A percentile compares a stretch with the other conserved stretches of the same genome.
Evolutionary conservation across 345 rosid species (phyloP).

Genomic region (Salix caprea): DNA sequence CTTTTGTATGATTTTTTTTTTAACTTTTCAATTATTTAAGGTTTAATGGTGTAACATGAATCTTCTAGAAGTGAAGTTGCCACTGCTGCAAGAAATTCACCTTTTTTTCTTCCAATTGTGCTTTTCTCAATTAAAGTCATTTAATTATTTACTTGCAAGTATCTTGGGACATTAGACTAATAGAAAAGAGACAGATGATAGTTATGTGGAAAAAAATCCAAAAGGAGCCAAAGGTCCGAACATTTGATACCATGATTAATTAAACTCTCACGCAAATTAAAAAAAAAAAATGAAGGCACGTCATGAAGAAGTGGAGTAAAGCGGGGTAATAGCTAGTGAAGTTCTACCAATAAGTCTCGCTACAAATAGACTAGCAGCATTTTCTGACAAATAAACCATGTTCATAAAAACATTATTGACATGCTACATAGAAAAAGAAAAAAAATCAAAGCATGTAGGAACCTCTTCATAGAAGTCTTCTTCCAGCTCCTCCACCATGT

Average conservation of each 20-base stretch:
- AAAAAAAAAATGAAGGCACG: background rate
- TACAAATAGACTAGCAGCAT: background rate
- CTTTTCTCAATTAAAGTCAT: background rate
- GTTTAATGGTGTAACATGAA: too few species aligned
- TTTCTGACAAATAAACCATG: background rate
- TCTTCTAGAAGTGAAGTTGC: too few species aligned
- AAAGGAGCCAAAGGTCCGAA: background rate
- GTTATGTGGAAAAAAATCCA: too few species aligned
- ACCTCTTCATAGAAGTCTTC: conserved; percentile 90
- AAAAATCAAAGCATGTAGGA: background rate
- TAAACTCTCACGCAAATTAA: background rate
- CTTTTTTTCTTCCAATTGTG: background rate
- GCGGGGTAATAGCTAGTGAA: background rate
- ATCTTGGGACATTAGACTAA: background rate
- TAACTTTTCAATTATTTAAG: too few species aligned
- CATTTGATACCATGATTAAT: background rate
- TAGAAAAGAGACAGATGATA: too few species aligned
- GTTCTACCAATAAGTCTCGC: background rate
- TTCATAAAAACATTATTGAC: background rate
- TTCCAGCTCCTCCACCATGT: conserved; percentile 60
- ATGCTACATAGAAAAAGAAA: background rate
- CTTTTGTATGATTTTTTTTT: too few species aligned
- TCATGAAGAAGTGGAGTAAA: background rate
- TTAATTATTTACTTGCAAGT: background rate
- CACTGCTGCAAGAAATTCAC: background rate